Evolutionary conservation across 148 eudicot species (phyloP), one percentile per base, ranked within the genome.

Genomic region (Dianthus caryophyllus): DNA sequence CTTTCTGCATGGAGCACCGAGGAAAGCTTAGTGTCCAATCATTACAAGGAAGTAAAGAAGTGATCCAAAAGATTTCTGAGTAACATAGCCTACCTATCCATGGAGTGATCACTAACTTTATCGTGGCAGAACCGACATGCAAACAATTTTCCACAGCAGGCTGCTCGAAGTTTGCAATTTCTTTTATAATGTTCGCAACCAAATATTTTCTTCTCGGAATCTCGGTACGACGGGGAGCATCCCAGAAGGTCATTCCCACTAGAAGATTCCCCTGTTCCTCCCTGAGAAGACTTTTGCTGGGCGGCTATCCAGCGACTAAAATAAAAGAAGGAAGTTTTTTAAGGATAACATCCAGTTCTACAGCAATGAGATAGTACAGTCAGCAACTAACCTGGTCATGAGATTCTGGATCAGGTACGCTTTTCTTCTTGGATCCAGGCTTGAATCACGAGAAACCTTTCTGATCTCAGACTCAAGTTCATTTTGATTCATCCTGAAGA

Each of bases 151-250:
- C 95, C 95, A 79, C 98, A 93, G 70, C 98, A 93, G 71, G 96
- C 84, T 68, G 98, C 98, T 44, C 89, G 95, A 36, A 93, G 88
- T 73, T 89, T 93, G 76, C 98, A 93, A 71, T 93, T 93, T 77
- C 98, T 82, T 74, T 89, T 87, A 75, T 93, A 93, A 73, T 93
- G 98, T 68, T 93, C 98, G 79, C 98, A 93, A 6, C 98, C 98
- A 65, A 89, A 87, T 31, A 83, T 70, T 70, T 24, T 57, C 68
- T 84, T 89, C 62, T 79, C 88, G 51, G 82, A 65, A 82, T 93
- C 95, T 67, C 88, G 85, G 73, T 79, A 93, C 41, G 96, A 84
- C 13, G 91, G 91, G 55, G 85, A 78, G 80, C 85, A 83, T 72
- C 83, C 91, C 58, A 77, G 71, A 58, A 78, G 64, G 78, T 83